Evolutionary conservation across 108 stramenopile species (phyloP), one percentile per base, ranked within the genome.

Genomic region (Skeletonema menzelii): DNA sequence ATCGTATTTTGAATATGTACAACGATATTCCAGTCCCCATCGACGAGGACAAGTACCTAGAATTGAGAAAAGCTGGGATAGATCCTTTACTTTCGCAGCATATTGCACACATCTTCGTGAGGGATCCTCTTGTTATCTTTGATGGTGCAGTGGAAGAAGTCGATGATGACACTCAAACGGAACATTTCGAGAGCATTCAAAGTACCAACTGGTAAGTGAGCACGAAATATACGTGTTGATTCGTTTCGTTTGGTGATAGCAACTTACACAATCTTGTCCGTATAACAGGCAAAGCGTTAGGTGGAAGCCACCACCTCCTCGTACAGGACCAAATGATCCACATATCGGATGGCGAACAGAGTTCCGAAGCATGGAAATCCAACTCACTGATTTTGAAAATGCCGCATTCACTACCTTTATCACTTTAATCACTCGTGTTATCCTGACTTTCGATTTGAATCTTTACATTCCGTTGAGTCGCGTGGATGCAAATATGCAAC

Each of bases 291-390:
- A 98, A 87, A 88, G 93, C 17, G 96, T 98, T 49, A 92, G 99
- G 37, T 98, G 98, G 98, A 99, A 99, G 91, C 99, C 99, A 19
- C 99, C 99, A 7, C 98, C 98, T 24, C 96, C 97, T 15, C 86
- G 94, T 1, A 88, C 86, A 75, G 71, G 77, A 11, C 94, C 95
- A 8, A 90, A 90, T 62, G 90, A 92, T 68, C 95, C 96, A n/a
- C 91, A 95, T 31, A 98, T 97, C 80, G 99, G 99, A 24, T 98
- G 98, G 98, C 83, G 99, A 56, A 95, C 95, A 7, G 99, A 99
- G 76, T 97, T 98, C 86, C 86, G 99, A 17, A 92, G 97, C 61
- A 97, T 99, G 97, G 99, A 99, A 82, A 88, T 97, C 66, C 98
- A 98, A 72, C 84, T 97, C 15, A 99, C 99, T 7, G 99, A 99